These are phyloP conservation scores for Tinospora cordifolia DNA, from an alignment of 164 flowering plant species.

Conservation along the genomic window DNA sequence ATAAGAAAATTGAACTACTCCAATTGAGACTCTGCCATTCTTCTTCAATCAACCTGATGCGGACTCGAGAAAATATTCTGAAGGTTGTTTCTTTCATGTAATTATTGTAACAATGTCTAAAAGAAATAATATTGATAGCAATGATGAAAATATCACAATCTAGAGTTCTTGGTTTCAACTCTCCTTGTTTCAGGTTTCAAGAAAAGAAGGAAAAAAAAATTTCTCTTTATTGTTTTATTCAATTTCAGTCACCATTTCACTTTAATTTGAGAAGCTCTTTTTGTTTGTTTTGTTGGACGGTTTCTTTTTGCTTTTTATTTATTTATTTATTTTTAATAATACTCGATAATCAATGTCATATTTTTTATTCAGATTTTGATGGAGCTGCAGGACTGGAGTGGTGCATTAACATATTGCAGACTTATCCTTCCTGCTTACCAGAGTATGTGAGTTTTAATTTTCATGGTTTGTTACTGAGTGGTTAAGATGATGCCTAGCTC, in stretches of 20 bases:
- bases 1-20: slow-evolving; percentile 63
- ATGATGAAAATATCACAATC: background rate
- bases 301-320: background rate
- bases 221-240: no score
- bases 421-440: slow-evolving; percentile 67
- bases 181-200: no score
- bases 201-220: no score
- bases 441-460: slow-evolving; percentile 38
- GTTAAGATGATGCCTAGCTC: no score
- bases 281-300: background rate
- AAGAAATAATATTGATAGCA: background rate
- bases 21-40: slow-evolving; percentile 67
- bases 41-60: slow-evolving; percentile 57
- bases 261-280: background rate
- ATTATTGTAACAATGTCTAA: background rate
- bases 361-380: slow-evolving; percentile 45
- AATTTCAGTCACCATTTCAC: no score
- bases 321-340: no score
- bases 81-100: slow-evolving; percentile 41
- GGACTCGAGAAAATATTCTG: slow-evolving; percentile 68
- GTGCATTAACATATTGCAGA: slow-evolving; percentile 61
- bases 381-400: slow-evolving; percentile 78
- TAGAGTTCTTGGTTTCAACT: background rate
- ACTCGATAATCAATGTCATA: background rate
- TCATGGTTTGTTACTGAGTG: no score